Evolutionary conservation across 176 grass and related monocot genomes (phyloP), one percentile per base, ranked within the genome.

Genomic region (Ampelocalamus luodianensis): DNA sequence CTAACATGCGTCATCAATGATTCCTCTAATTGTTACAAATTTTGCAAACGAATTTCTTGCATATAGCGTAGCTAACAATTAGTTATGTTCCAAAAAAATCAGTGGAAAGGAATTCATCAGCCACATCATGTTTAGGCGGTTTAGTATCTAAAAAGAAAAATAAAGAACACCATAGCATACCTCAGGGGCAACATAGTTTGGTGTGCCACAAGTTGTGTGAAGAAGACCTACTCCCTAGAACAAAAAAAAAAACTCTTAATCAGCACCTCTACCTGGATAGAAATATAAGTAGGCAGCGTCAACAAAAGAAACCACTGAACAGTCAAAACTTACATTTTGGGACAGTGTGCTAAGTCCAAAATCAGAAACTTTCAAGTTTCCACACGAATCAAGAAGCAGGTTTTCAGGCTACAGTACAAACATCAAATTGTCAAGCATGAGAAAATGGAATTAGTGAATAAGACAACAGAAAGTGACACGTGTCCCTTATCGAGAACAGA

Each of bases 121-220:
- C n/a, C 45, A 84, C 20, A 10, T 46, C 6, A 13, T 66, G 46
- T 79, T 71, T 53, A 83, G 54, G 26, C 0, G 46, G 26, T n/a
- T 65, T 24, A 71, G 45, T 54, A 71, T 23, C 13, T 64, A 4
- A 51, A 17, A 51, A 49, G 23, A 27, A 13, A 60, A 60, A 44
- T 18, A 74, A 46, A 36, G 17, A 63, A 11, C 23, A 75, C 23
- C 42, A 70, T 11, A 22, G 11, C 39, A 11, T 93, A 97, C 94
- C 92, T 97, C 94, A 92, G 94, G 94, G 78, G 94, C 94, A 88
- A 97, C 85, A 92, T 97, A 97, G 85, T 94, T 97, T 15, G 94
- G 94, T n/a, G 94, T 97, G 54, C 94, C 94, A 80, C 94, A 97
- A 60, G 94, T 92, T 71, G 94, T 97, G 85, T 90, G 81, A 86